Conservation (phyloP, 1,139 yeast species). For the Sugiyamaella japonica region DNA sequence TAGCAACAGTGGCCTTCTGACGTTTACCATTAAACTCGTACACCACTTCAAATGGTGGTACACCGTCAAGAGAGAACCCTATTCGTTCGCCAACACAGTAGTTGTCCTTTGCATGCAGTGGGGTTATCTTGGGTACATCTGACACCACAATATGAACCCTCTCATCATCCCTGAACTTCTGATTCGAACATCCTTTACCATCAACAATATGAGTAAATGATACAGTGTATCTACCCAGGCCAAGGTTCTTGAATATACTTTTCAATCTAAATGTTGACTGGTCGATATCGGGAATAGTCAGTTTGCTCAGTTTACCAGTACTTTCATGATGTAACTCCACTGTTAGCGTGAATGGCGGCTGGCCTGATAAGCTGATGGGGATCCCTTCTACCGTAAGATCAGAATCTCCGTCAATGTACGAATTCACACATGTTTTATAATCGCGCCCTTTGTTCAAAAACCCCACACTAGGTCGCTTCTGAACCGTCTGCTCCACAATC, state of each 20-base stretch:
- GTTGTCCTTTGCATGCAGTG: constrained; percentile 45
- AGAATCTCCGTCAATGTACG: constrained; percentile 30
- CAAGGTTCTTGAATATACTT: constrained; percentile 47
- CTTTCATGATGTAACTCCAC: constrained; percentile 56
- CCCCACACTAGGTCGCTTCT: constrained; percentile 57
- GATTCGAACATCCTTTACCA: constrained; percentile 64
- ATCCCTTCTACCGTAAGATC: constrained; percentile 50
- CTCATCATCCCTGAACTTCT: constrained; percentile 39
- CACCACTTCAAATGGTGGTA: constrained; percentile 72
- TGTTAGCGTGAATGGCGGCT: constrained; percentile 61
- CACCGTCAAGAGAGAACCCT: constrained; percentile 71
- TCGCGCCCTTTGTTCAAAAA: constrained; percentile 52
- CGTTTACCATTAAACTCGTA: constrained; percentile 68
- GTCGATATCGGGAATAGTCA: constrained; percentile 41
- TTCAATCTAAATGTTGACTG: constrained; percentile 40
- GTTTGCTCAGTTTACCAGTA: constrained; percentile 48
- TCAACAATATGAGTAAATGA: constrained; percentile 61
- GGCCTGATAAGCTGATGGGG: constrained; percentile 56
- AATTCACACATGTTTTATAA: constrained; percentile 53
- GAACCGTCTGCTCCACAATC: constrained; percentile 58
- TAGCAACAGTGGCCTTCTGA: constrained; percentile 58
- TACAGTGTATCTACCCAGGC: constrained; percentile 58
- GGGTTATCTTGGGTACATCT: constrained; percentile 68
- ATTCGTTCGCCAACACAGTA: constrained; percentile 94
- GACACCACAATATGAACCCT: constrained; percentile 57